These are phyloP conservation scores for Malus orientalis DNA, from an alignment of 306 rosid species.

Conservation along the genomic window DNA sequence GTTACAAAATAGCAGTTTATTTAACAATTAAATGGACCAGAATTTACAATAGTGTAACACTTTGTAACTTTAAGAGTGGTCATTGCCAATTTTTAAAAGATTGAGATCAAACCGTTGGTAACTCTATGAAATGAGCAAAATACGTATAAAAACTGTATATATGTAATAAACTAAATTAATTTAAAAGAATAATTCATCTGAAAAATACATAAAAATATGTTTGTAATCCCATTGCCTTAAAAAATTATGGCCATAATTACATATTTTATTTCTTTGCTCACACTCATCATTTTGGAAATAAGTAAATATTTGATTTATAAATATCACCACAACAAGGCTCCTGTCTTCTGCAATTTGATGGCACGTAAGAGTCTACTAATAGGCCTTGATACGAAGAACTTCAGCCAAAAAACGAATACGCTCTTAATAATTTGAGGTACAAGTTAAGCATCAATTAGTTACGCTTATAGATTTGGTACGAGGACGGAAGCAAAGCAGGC, in stretches of 20 bases:
- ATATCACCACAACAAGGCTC: neutral
- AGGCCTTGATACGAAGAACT: no score
- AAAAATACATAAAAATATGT: neutral
- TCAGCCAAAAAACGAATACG: neutral
- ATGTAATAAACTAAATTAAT: neutral
- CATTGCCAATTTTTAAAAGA: no score
- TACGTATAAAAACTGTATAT: neutral
- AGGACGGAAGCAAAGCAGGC: neutral
- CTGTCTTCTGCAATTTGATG: neutral
- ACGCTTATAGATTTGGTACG: neutral
- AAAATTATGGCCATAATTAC: no score
- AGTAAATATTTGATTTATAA: neutral
- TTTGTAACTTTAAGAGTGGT: no score
- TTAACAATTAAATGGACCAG: no score
- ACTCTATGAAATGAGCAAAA: neutral
- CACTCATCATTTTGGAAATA: no score
- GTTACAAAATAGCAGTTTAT: no score
- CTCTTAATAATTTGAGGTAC: neutral
- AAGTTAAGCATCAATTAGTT: neutral
- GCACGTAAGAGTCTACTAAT: neutral
- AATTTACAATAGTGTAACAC: no score
- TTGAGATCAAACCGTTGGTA: no score
- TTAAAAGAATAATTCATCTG: neutral
- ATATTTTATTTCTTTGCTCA: no score
- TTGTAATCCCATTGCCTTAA: neutral